Conservation (phyloP, 2,329 filamentous ascomycete species). For the Alternaria viburni region DNA sequence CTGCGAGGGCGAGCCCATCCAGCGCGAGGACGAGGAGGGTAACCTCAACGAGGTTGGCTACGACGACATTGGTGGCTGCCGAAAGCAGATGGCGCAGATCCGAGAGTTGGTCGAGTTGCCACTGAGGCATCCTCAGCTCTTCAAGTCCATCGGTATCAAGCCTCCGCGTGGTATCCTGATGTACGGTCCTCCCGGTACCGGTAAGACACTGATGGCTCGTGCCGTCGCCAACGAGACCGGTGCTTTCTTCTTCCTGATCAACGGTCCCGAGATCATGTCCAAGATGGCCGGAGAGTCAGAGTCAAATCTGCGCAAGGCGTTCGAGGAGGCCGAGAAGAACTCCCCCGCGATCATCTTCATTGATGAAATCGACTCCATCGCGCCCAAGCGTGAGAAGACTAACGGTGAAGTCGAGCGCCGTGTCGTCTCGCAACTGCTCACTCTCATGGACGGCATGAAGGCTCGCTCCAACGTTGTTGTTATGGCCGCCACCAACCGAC, state of each 20-base stretch:
- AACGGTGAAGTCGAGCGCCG: constrained; percentile 98
- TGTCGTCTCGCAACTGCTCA: constrained; percentile 95
- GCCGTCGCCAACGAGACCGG: constrained; percentile 99
- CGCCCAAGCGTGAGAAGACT: constrained; percentile 99
- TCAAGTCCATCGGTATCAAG: constrained; percentile 99
- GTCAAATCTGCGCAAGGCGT: constrained; percentile 97
- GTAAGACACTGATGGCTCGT: constrained; percentile 99
- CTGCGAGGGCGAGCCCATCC: constrained; percentile 95
- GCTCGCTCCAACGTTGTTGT: constrained; percentile 97
- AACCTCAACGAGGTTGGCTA: constrained; percentile 99
- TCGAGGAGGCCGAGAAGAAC: constrained; percentile 99
- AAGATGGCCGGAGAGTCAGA: constrained; percentile 99
- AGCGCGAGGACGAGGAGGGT: constrained; percentile 98
- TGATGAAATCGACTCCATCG: constrained; percentile 98
- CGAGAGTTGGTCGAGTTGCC: constrained; percentile 98
- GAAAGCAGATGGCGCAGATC: constrained; percentile 99
- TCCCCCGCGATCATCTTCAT: constrained; percentile 99
- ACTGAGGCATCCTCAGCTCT: constrained; percentile 94
- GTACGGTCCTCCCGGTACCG: constrained; percentile 92
- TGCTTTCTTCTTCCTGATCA: constrained; percentile 99
- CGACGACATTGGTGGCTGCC: constrained; percentile 98
- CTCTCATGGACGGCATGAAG: constrained; percentile 99
- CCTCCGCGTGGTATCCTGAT: constrained; percentile 97
- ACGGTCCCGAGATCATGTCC: constrained; percentile 99
- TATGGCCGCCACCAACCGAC: constrained; percentile 98